phyloP scores from a whole-genome alignment of 2,329 filamentous ascomycete genomes.

The Fusarium oligoseptatum region DNA sequence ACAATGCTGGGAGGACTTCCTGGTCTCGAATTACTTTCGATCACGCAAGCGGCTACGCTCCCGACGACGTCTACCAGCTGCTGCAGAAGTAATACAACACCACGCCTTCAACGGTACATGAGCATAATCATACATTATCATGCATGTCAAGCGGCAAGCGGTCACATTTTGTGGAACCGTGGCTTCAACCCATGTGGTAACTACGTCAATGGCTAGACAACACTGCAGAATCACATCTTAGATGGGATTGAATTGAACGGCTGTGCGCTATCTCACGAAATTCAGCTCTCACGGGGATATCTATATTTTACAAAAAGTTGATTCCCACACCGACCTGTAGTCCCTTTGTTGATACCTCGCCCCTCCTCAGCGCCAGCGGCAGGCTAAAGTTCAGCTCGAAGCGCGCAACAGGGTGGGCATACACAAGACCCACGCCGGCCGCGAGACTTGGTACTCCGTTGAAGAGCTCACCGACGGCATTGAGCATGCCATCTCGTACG shows the following conservation, averaged over 20 bases:
- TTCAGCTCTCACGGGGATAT: slow-evolving; percentile 29
- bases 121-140: not conserved
- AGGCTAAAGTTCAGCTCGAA: slow-evolving; percentile 97
- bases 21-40: not conserved
- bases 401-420: slow-evolving; percentile 91
- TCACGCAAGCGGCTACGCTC: not conserved
- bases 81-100: not conserved
- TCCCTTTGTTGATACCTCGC: slow-evolving; percentile 91
- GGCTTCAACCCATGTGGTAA: not conserved
- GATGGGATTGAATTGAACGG: slow-evolving; percentile 13
- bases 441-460: slow-evolving; percentile 86
- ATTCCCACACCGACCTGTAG: slow-evolving; percentile 96
- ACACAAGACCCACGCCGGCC: slow-evolving; percentile 90
- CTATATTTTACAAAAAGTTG: slow-evolving; percentile 80
- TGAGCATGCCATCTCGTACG: slow-evolving; percentile 66
- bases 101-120: not conserved
- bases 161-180: not conserved
- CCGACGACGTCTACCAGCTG: not conserved
- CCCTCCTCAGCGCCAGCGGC: slow-evolving; percentile 83
- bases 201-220: not conserved
- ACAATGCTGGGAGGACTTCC: too few relatives aligned
- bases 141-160: not conserved
- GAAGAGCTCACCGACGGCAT: slow-evolving; percentile 77
- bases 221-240: not conserved
- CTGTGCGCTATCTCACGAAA: slow-evolving; percentile 29